Evolutionary conservation across 179 eudicot genomes (phyloP).

Genomic region (Patellifolia procumbens): DNA sequence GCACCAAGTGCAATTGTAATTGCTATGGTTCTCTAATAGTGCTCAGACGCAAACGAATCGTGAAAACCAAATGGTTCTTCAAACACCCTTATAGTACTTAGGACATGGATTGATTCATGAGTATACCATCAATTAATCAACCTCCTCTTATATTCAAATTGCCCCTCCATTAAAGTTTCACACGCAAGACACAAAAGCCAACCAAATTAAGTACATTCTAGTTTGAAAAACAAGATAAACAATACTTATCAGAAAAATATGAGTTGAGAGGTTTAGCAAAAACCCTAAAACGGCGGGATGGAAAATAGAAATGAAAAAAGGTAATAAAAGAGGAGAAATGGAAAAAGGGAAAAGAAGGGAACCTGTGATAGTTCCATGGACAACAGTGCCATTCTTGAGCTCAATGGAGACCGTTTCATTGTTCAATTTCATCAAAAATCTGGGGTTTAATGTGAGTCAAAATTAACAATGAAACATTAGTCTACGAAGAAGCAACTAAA

Average conservation of each 20-base stretch:
- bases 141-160: too few relatives aligned
- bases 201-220: not conserved
- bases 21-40: not conserved
- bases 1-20: not conserved
- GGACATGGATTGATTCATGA: not conserved
- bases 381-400: conserved; percentile 80
- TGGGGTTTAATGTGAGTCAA: conserved; percentile 12
- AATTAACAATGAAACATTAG: not conserved
- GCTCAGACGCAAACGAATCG: not conserved
- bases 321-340: not conserved
- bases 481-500: not conserved
- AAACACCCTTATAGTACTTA: not conserved
- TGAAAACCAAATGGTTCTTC: not conserved
- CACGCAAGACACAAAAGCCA: not conserved
- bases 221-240: not conserved
- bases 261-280: conserved; percentile 10
- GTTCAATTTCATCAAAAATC: conserved; percentile 82
- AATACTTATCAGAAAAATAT: not conserved
- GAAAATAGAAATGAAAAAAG: not conserved
- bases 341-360: not conserved
- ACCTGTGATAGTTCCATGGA: conserved; percentile 84
- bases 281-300: conserved; percentile 7
- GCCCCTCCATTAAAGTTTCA: not conserved
- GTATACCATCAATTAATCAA: not conserved
- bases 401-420: conserved; percentile 78